Percentiles rank a stretch among this genome's conserved stretches.
Evolutionary conservation across 805 yeast genomes (phyloP).

Genomic region (Candida suzukii): DNA sequence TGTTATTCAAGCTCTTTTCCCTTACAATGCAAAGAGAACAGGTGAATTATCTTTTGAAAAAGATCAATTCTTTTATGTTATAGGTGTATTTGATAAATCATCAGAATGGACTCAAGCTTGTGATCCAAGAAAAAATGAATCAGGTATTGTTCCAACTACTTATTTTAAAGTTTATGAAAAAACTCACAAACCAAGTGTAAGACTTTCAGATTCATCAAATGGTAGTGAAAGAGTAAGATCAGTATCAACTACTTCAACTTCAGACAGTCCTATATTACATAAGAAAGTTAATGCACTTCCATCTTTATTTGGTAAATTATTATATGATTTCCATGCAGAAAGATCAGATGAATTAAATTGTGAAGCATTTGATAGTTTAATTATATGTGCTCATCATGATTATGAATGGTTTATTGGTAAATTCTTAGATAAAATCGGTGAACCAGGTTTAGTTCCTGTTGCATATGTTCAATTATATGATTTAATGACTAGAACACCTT

Average conservation of each 20-base stretch:
- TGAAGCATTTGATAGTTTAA: conserved; percentile 77
- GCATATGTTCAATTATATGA: conserved; percentile 84
- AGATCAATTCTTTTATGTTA: conserved; percentile 88
- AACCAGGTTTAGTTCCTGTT: conserved; percentile 95
- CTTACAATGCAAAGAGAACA: conserved; percentile 71
- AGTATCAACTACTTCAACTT: not conserved
- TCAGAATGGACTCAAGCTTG: conserved; percentile 77
- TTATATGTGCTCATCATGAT: conserved; percentile 93
- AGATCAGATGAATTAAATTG: conserved; percentile 80
- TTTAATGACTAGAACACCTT: conserved; percentile 57
- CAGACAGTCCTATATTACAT: conserved; percentile 26
- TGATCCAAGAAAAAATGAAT: conserved; percentile 69
- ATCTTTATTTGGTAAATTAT: conserved; percentile 69
- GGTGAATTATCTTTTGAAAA: conserved; percentile 72
- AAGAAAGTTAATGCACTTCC: conserved; percentile 17
- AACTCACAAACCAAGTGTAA: conserved; percentile 34
- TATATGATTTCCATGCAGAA: conserved; percentile 83
- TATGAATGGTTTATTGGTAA: conserved; percentile 98
- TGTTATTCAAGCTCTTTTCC: conserved; percentile 76
- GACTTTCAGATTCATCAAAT: conserved; percentile 5
- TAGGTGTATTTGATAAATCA: conserved; percentile 38
- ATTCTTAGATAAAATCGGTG: conserved; percentile 90
- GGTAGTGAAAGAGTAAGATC: not conserved
- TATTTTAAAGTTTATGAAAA: conserved; percentile 76
- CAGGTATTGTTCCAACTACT: conserved; percentile 83